These are phyloP conservation scores for Pezicula carpinea DNA, from an alignment of 2,329 filamentous ascomycete species.

Conservation along the genomic window DNA sequence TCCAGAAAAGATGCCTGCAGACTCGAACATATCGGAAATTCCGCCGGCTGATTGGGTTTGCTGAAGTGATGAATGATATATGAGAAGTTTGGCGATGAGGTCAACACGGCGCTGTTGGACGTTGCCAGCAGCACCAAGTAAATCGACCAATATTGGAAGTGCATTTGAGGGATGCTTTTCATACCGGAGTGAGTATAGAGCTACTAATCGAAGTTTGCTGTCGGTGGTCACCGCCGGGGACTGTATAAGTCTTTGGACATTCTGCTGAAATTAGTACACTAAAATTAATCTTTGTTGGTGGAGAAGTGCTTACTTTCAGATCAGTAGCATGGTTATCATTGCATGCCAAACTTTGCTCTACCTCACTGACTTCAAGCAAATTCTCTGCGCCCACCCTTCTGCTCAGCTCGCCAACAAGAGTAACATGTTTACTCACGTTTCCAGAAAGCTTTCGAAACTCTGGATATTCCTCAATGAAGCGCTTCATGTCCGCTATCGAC, in stretches of 20 bases:
- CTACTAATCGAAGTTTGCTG: slow-evolving; percentile 84
- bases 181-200: slow-evolving; percentile 92
- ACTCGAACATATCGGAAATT: slow-evolving; percentile 89
- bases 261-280: slow-evolving; percentile 43
- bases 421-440: slow-evolving; percentile 98
- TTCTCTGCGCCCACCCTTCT: slow-evolving; percentile 80
- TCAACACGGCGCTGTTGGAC: slow-evolving; percentile 72
- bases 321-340: slow-evolving; percentile 92
- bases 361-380: slow-evolving; percentile 90
- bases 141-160: slow-evolving; percentile 78
- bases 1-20: slow-evolving; percentile 83
- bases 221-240: slow-evolving; percentile 70
- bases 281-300: background rate
- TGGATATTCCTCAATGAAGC: slow-evolving; percentile 97
- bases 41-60: slow-evolving; percentile 69
- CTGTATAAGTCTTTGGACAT: slow-evolving; percentile 81
- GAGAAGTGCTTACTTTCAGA: slow-evolving; percentile 62
- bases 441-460: slow-evolving; percentile 96
- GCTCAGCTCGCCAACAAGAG: slow-evolving; percentile 88
- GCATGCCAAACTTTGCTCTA: slow-evolving; percentile 94
- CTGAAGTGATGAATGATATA: slow-evolving; percentile 84
- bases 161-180: slow-evolving; percentile 81
- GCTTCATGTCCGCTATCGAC: slow-evolving; percentile 97
- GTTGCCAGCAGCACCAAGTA: slow-evolving; percentile 79
- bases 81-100: slow-evolving; percentile 75